Conservation (phyloP, 257 asterid species). For the Henckelia pumila region DNA sequence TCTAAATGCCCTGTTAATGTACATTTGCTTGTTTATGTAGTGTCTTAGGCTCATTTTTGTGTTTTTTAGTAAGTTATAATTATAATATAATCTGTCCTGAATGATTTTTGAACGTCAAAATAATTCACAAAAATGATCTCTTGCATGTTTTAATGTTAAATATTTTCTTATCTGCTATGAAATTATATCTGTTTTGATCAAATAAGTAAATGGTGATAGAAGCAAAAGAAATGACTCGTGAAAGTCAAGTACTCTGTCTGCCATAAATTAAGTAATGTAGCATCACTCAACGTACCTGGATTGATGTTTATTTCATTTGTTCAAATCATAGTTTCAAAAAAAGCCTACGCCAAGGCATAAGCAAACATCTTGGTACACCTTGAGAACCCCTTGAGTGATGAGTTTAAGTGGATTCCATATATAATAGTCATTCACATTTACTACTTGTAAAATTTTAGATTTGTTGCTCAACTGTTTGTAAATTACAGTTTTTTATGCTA, state of each 20-base stretch:
- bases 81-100: too few species aligned
- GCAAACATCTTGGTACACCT: too few species aligned
- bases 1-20: not conserved
- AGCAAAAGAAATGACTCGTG: not conserved
- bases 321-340: not conserved
- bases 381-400: too few species aligned
- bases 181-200: too few species aligned
- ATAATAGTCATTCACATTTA: too few species aligned
- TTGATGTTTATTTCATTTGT: not conserved
- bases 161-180: not conserved
- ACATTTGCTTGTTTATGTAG: not conserved
- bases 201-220: not conserved
- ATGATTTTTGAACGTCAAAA: too few species aligned
- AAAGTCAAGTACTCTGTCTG: not conserved
- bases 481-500: not conserved
- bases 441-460: too few species aligned
- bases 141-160: not conserved
- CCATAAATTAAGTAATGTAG: not conserved
- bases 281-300: not conserved
- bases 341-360: not conserved
- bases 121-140: too few species aligned
- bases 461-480: too few species aligned
- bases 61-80: not conserved
- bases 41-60: not conserved
- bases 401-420: too few species aligned